Conservation (phyloP, 2,329 filamentous ascomycete genomes). For the Hypomyces perniciosus region DNA sequence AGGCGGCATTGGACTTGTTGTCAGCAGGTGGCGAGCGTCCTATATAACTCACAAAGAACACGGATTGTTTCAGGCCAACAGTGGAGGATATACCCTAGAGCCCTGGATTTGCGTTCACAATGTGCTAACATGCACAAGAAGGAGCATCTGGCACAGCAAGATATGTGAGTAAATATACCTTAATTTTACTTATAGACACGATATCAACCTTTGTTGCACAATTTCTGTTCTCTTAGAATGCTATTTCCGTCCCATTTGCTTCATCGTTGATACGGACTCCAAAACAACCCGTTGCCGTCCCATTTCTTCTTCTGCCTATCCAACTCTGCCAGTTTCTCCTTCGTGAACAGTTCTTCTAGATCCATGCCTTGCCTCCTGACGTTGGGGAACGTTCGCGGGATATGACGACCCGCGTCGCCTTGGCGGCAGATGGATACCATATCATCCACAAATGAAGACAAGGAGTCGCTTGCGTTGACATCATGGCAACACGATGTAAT, state of each 20-base stretch:
- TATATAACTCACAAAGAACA: too few relatives aligned
- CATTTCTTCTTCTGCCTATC: slow-evolving; percentile 18
- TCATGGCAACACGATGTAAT: slow-evolving; percentile 12
- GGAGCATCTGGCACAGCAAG: not conserved
- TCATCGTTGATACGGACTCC: slow-evolving; percentile 19
- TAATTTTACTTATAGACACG: not conserved
- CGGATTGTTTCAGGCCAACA: too few relatives aligned
- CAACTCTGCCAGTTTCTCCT: slow-evolving; percentile 15
- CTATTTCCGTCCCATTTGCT: not conserved
- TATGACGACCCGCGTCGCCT: slow-evolving; percentile 11
- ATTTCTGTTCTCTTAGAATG: not conserved
- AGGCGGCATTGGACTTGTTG: too few relatives aligned
- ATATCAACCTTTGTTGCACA: too few relatives aligned
- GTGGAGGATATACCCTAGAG: not conserved
- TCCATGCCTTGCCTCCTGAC: slow-evolving; percentile 18
- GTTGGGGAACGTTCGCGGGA: slow-evolving; percentile 16
- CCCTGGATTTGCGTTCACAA: not conserved
- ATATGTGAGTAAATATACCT: too few relatives aligned
- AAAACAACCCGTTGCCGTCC: slow-evolving; percentile 22
- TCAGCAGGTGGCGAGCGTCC: too few relatives aligned
- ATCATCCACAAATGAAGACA: slow-evolving; percentile 10
- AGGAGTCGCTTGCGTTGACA: slow-evolving; percentile 8
- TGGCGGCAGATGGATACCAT: slow-evolving; percentile 12
- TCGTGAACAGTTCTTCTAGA: slow-evolving; percentile 17
- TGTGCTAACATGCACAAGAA: not conserved